Base-by-base conservation (phyloP, 805 yeast genomes). In the Candida succiphila region DNA sequence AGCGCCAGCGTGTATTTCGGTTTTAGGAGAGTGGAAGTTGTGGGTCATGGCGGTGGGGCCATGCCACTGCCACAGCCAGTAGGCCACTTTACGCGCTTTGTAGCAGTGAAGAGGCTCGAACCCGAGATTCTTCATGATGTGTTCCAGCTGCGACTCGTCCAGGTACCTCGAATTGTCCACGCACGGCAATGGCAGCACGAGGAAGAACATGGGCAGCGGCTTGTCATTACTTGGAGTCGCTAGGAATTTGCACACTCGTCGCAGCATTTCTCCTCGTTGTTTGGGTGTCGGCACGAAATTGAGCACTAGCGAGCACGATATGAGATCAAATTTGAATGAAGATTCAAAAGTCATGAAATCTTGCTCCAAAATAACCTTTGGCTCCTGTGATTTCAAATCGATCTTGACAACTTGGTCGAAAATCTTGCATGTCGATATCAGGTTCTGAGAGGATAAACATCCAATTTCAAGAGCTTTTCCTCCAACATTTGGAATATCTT, bases 171-270 rank as follows among this genome's bases (percentile, higher is more conserved):
- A 87, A 52, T 89, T 88, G 7, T 61, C 52, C 1, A 85, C 62
- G 51, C 98, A 89, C 0, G 97, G 95, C 24, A 82, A 62, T 0
- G 98, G 98, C 4, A 89, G 58, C 6, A 89, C 97, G 10, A 89
- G 54, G 49, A 89, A 88, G 5, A 87, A 53, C n/a, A n/a, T n/a
- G n/a, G n/a, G n/a, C 5, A 72, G 62, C 4, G 53, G 37, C 1
- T 29, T 25, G 6, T 43, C 33, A 4, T 32, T 34, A 0, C 21
- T 17, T 2, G 69, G 63, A 4, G 49, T 48, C 25, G 55, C 56
- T 25, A 88, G 58, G 47, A 84, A 88, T 19, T 59, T 36, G 4
- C 72, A 58, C 8, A 85, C 69, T 35, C 81, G 51, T 24, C 49
- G 47, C 41, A 87, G 59, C 96, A 89, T 89, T 5, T 68, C 70